Conservation (phyloP, 2,329 filamentous ascomycete genomes). For the Coleophoma eucalyptorum region DNA sequence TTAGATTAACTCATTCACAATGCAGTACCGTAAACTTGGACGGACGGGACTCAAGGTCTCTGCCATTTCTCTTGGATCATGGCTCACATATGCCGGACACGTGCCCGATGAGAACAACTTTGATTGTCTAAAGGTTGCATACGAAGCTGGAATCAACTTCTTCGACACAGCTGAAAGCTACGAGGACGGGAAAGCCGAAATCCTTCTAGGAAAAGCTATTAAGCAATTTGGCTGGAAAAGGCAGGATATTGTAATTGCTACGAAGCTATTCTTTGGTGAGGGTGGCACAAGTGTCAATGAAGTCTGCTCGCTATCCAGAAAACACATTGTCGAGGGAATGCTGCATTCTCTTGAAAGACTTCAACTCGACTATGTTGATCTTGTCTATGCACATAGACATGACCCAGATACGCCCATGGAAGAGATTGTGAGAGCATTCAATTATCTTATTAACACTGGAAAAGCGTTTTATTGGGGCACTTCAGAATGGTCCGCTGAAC, state of each 20-base stretch:
- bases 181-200: constrained; percentile 46
- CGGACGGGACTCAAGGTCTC: not conserved
- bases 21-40: not conserved
- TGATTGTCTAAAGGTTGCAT: constrained; percentile 57
- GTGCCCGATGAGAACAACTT: too few relatives aligned
- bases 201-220: constrained; percentile 51
- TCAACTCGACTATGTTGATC: constrained; percentile 59
- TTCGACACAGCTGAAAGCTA: constrained; percentile 56
- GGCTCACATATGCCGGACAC: not conserved
- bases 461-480: constrained; percentile 71
- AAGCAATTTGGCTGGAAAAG: constrained; percentile 53
- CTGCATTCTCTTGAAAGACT: constrained; percentile 51
- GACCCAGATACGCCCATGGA: constrained; percentile 67
- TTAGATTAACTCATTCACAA: too few relatives aligned
- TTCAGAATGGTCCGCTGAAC: constrained; percentile 62
- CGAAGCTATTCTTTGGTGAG: constrained; percentile 49
- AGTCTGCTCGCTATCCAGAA: constrained; percentile 62
- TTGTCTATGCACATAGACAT: constrained; percentile 66
- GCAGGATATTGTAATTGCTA: constrained; percentile 54
- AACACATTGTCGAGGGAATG: constrained; percentile 67
- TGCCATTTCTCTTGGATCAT: not conserved
- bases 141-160: constrained; percentile 53
- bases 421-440: constrained; percentile 67
- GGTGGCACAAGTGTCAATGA: constrained; percentile 64
- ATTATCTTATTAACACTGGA: constrained; percentile 63